Evolutionary conservation across 164 flowering plant genomes (phyloP).

Genomic region (Piper betle): DNA sequence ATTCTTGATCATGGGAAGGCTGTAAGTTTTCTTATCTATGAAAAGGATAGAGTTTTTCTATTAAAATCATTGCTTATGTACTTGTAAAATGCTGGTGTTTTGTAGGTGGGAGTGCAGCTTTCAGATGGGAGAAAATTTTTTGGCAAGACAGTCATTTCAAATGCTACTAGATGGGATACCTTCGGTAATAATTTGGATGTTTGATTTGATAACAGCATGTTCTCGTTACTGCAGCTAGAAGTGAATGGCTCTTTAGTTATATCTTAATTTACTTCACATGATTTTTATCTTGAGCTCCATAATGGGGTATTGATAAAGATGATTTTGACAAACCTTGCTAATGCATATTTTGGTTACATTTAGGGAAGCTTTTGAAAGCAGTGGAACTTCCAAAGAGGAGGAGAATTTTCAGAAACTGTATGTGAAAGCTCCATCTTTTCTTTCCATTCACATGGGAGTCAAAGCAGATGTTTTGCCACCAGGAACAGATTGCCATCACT

Average conservation of each 20-base stretch:
- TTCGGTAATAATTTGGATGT: conserved; percentile 46
- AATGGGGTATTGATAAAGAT: not conserved
- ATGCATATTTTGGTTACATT: not conserved
- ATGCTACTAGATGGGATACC: conserved; percentile 99
- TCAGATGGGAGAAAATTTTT: conserved; percentile 84
- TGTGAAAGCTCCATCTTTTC: conserved; percentile 96
- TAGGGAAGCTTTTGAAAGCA: conserved; percentile 72
- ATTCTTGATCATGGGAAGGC: conserved; percentile 72
- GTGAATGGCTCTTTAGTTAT: not conserved
- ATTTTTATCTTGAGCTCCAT: not conserved
- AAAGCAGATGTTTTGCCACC: conserved; percentile 80
- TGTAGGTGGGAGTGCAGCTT: conserved; percentile 81
- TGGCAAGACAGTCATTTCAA: conserved; percentile 75
- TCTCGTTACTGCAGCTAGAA: not conserved
- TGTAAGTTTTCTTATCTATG: conserved; percentile 33
- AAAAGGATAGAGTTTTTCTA: not conserved
- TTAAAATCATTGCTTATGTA: conserved; percentile 4
- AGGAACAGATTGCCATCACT: conserved; percentile 96
- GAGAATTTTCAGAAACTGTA: conserved; percentile 68
- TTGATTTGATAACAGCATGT: not conserved
- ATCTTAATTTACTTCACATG: not conserved
- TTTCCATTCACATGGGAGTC: conserved; percentile 95
- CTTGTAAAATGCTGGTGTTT: conserved; percentile 4
- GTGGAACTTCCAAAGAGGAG: conserved; percentile 76
- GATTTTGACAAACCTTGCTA: not conserved